Evolutionary conservation across 1,284 basidiomycete genomes (phyloP).

Genomic region (Filobasidium uniguttulatum): DNA sequence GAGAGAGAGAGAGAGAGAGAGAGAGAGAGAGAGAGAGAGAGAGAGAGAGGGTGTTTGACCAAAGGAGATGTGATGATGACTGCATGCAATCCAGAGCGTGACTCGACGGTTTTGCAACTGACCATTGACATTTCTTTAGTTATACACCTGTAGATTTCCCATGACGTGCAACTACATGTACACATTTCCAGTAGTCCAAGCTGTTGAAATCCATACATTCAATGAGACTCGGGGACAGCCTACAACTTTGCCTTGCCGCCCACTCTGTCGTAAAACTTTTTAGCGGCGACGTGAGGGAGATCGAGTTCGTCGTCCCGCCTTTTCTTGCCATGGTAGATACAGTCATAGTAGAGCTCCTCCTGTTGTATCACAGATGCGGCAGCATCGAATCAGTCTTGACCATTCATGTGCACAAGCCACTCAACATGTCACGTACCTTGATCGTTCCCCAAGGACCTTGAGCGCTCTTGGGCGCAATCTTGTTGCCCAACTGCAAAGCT

Average conservation of each 20-base stretch:
- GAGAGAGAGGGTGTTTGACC: too few relatives aligned
- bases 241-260: conserved; percentile 23
- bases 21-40: too few relatives aligned
- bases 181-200: too few relatives aligned
- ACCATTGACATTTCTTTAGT: too few relatives aligned
- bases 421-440: conserved; percentile 34
- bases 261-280: conserved; percentile 23
- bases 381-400: neutral
- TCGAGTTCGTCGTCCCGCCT: conserved; percentile 24
- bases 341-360: conserved; percentile 39
- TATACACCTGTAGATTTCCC: too few relatives aligned
- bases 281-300: conserved; percentile 12
- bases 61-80: too few relatives aligned
- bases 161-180: too few relatives aligned
- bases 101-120: too few relatives aligned
- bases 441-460: conserved; percentile 42
- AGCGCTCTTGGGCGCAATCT: conserved; percentile 35
- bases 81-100: too few relatives aligned
- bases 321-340: conserved; percentile 29
- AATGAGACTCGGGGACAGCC: too few relatives aligned
- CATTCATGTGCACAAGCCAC: conserved; percentile 1
- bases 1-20: too few relatives aligned
- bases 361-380: conserved; percentile 18
- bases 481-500: conserved; percentile 36
- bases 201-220: too few relatives aligned